Conservation (phyloP, 73 alveolate species). For the Blepharisma japonicum region DNA sequence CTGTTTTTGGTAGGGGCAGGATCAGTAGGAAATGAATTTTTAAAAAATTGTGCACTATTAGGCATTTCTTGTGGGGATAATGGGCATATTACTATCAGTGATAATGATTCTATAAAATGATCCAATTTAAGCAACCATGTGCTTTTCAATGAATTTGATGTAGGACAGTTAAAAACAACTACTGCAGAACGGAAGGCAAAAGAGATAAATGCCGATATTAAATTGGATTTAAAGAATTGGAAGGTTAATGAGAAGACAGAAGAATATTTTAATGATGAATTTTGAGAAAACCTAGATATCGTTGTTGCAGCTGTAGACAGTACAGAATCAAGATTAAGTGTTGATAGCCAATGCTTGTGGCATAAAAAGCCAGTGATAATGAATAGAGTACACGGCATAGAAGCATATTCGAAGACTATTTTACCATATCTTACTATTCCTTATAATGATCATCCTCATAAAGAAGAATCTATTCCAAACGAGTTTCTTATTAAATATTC, state of each 20-base stretch:
- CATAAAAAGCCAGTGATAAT: conserved; percentile 91
- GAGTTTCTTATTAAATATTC: conserved; percentile 97
- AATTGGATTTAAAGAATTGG: conserved; percentile 65
- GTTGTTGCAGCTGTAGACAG: conserved; percentile 98
- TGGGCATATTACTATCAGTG: conserved; percentile 93
- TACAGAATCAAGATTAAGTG: conserved; percentile 94
- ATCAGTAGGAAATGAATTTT: conserved; percentile 95
- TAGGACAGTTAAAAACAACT: conserved; percentile 87
- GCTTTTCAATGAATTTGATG: conserved; percentile 85
- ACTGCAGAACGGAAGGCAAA: conserved; percentile 77
- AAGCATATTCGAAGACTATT: conserved; percentile 57
- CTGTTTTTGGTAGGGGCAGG: conserved; percentile 86
- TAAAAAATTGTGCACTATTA: conserved; percentile 92
- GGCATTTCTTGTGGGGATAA: conserved; percentile 89
- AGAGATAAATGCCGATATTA: conserved; percentile 76
- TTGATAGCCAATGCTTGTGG: conserved; percentile 96
- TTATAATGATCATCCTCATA: conserved; percentile 93
- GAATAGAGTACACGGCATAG: conserved; percentile 94
- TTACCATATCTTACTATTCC: conserved; percentile 82
- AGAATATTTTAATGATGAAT: conserved; percentile 88
- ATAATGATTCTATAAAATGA: conserved; percentile 95
- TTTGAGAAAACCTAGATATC: conserved; percentile 94
- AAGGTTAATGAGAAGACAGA: conserved; percentile 95
- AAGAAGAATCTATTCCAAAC: conserved; percentile 98
- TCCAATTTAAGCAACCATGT: conserved; percentile 90